Evolutionary conservation across 306 rosid genomes (phyloP), one percentile per base, ranked within the genome.

Genomic region (Quercus robur): DNA sequence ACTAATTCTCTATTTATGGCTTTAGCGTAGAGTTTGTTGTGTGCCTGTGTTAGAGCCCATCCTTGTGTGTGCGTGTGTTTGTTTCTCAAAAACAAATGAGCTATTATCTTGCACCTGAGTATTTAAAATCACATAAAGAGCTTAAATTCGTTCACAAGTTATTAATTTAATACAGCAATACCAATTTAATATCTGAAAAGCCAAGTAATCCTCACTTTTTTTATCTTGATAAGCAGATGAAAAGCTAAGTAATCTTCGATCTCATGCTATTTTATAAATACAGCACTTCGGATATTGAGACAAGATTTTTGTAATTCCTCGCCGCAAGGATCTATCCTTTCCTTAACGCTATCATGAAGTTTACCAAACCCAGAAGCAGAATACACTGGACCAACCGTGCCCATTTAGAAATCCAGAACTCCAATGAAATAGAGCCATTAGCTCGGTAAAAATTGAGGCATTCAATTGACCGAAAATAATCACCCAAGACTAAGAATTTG

Each of bases 401-500:
- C 76, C 75, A 25, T 25, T 49, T 18, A 58, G 30, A 58, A 56
- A 72, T 56, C 70, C 20, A 56, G 49, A 56, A 71, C 71, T 79
- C 58, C 46, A 77, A 33, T 10, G 35, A 73, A 77, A 55, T 12
- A 3, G 67, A 75, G 58, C 74, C 73, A 72, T 74, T 75, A 74
- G 75, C 82, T 61, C 69, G 21, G 75, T 77, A 41, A 35, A 76
- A 81, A 70, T 78, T 78, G 15, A 46, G 7, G 78, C 59, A 68
- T 71, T 66, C 18, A 70, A 75, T 51, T 33, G 52, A 62, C 57
- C n/a, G 56, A 78, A 61, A 57, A 4, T 55, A 59, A 58, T 66
- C 59, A 71, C 79, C 44, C 19, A 85, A 69, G 21, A 73, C 84
- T 85, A 89, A 51, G 85, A 88, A 77, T 84, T 81, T 83, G 83